Conservation (phyloP, 257 asterid species). For the Plantago major region DNA sequence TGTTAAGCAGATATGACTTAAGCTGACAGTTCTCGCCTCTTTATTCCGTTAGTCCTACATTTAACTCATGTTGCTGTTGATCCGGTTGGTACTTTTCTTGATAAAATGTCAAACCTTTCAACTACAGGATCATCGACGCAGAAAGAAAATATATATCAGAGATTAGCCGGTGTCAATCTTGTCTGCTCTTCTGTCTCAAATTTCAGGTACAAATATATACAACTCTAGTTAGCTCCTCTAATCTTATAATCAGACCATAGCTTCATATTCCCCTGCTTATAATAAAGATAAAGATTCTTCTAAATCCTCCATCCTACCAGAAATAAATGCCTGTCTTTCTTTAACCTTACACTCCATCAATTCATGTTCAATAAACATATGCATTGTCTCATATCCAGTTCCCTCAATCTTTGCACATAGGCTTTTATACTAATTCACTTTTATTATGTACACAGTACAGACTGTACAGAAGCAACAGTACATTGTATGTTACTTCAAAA, state of each 20-base stretch:
- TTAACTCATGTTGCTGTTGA: too few relatives aligned
- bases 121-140: too few relatives aligned
- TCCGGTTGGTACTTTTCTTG: too few relatives aligned
- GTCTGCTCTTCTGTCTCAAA: neutral
- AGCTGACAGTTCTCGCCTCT: too few relatives aligned
- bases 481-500: slow-evolving; percentile 1
- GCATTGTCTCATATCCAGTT: slow-evolving; percentile 29
- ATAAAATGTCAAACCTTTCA: too few relatives aligned
- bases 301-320: neutral
- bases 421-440: slow-evolving; percentile 3
- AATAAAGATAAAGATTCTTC: slow-evolving; percentile 3
- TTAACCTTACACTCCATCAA: slow-evolving; percentile 17
- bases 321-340: slow-evolving; percentile 21
- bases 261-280: slow-evolving; percentile 12
- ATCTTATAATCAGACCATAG: neutral
- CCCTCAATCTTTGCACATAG: slow-evolving; percentile 6
- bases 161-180: neutral
- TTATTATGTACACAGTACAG: neutral
- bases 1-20: too few relatives aligned
- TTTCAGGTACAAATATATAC: slow-evolving; percentile 2
- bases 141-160: too few relatives aligned
- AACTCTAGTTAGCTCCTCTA: neutral
- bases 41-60: too few relatives aligned
- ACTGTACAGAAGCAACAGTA: slow-evolving; percentile 7
- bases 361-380: slow-evolving; percentile 29